phyloP scores from a whole-genome alignment of 2,329 filamentous ascomycete species.

The Aspergillus quadrilineatus region DNA sequence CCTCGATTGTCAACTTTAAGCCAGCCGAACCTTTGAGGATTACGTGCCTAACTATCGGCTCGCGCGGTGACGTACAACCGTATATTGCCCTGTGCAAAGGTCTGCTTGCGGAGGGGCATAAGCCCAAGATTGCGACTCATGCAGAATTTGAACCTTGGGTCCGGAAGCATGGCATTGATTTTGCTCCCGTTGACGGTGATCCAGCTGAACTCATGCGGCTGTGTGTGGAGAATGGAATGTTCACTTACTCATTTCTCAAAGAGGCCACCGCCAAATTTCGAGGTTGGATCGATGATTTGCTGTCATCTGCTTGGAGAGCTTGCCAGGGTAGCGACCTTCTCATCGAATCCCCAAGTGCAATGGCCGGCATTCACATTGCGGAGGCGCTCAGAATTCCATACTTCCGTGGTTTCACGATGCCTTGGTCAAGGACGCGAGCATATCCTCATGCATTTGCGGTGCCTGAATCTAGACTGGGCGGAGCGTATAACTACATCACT shows the following conservation, averaged over 20 bases:
- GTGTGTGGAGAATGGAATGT: conserved; percentile 96
- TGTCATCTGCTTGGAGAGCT: conserved; percentile 75
- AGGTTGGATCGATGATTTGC: conserved; percentile 88
- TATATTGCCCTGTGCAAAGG: conserved; percentile 97
- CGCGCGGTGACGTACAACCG: conserved; percentile 91
- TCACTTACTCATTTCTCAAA: conserved; percentile 84
- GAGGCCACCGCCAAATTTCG: conserved; percentile 87
- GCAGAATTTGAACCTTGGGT: conserved; percentile 87
- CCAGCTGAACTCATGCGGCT: conserved; percentile 92
- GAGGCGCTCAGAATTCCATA: conserved; percentile 92
- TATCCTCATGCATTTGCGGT: conserved; percentile 97
- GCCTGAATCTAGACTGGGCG: conserved; percentile 89
- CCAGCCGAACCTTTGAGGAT: conserved; percentile 75
- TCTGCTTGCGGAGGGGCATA: conserved; percentile 82
- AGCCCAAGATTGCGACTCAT: conserved; percentile 85
- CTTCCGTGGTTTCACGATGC: conserved; percentile 97
- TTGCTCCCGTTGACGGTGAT: conserved; percentile 82
- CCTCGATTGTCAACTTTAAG: conserved; percentile 89
- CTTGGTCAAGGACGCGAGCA: conserved; percentile 91
- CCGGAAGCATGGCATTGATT: conserved; percentile 89
- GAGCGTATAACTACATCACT: conserved; percentile 89
- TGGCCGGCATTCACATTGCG: conserved; percentile 97
- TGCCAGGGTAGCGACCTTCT: conserved; percentile 86
- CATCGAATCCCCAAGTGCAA: conserved; percentile 93
- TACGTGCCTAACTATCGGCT: conserved; percentile 94